Base-by-base conservation (phyloP, 208 protist species). In the Leptomonas seymouri region DNA sequence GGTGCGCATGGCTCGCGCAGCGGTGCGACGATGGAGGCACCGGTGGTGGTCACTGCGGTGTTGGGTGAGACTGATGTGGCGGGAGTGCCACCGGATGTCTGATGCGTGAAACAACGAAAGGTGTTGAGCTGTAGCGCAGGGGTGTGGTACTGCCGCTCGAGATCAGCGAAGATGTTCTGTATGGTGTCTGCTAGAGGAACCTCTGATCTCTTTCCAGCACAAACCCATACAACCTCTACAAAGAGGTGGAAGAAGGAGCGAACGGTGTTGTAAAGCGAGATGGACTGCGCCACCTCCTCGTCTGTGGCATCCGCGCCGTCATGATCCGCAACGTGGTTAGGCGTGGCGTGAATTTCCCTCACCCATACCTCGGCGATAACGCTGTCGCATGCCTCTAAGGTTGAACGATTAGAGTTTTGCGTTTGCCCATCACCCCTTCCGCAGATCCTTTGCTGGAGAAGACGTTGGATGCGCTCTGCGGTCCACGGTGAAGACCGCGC, bases 1-100 rank as follows among this genome's bases (percentile, higher is more conserved):
- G 71, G 71, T 20, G 71, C 30, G 31, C 71, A 77, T 25, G 71
- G 64, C 39, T 71, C 71, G 9, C 58, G 55, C 31, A 76, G 57
- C 15, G 36, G 63, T 31, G 16, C 20, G 5, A 18, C 6, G 20
- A 42, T 1, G 8, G 42, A 27, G 27, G 58, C 12, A 2, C n/a
- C 23, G 16, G 4, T 16, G 16, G 30, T 5, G 11, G 51, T 42
- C 30, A 23, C 27, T 28, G 28, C n/a, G 14, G 42, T 41, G 41
- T 25, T 51, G 31, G 34, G 16, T 21, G 39, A 46, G 4, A 14
- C 3, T n/a, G 34, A 4, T 34, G 25, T 41, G 15, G 5, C 21
- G 25, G 23, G 15, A 20, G 45, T 12, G 45, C 45, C 5, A 30
- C 5, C 28, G 1, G 23, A 16, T 21, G 36, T 7, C 31, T 27